Percentiles rank a stretch among this genome's conserved stretches.
Evolutionary conservation across 2,329 filamentous ascomycete genomes (phyloP).

Genomic region (Apiospora marii): DNA sequence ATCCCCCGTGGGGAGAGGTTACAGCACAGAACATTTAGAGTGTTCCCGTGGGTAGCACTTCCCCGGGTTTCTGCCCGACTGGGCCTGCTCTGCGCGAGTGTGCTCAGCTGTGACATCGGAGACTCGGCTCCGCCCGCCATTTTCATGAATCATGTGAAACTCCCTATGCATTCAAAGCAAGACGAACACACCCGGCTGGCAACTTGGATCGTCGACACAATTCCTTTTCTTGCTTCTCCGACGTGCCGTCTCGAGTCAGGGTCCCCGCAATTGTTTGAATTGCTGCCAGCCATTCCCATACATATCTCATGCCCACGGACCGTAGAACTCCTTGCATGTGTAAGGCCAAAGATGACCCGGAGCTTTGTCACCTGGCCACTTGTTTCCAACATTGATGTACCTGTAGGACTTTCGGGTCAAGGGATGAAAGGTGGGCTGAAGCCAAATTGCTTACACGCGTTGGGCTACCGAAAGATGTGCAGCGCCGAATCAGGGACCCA

Average conservation of each 20-base stretch:
- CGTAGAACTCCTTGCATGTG: neutral
- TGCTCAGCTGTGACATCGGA: constrained; percentile 1
- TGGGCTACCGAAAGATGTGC: neutral
- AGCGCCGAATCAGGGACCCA: neutral
- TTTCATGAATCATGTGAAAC: constrained; percentile 21
- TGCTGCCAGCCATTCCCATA: neutral
- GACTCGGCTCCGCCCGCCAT: constrained; percentile 2
- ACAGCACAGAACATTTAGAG: neutral
- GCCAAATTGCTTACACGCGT: constrained; percentile 12
- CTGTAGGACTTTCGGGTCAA: too few species aligned
- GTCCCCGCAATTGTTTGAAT: neutral
- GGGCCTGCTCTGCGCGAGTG: neutral
- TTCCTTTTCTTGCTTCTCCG: neutral
- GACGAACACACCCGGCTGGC: neutral
- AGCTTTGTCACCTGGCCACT: constrained; percentile 3
- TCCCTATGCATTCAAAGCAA: neutral
- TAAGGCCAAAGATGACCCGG: neutral
- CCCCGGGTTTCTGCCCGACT: constrained; percentile 6
- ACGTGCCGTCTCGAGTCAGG: constrained; percentile 14
- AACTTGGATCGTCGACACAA: neutral
- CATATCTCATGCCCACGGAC: neutral
- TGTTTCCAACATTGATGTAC: neutral
- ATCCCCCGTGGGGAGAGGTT: constrained; percentile 13
- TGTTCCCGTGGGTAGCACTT: neutral
- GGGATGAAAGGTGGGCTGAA: neutral